Evolutionary conservation across 1,284 basidiomycete species (phyloP).

Genomic region (Irpex sp.): DNA sequence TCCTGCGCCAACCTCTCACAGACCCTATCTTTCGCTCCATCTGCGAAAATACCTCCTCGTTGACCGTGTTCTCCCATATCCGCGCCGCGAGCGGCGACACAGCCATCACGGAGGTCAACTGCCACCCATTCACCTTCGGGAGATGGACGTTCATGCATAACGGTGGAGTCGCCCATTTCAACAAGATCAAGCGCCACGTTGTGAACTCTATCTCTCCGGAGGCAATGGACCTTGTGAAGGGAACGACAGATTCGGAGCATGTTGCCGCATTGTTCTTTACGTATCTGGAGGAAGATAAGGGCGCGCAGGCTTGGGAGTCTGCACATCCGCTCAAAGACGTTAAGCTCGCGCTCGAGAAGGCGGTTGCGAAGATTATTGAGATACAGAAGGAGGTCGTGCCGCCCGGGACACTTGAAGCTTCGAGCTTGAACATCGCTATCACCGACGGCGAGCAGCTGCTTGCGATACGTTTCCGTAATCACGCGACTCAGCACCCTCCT

Average conservation of each 20-base stretch:
- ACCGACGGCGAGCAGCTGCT: conserved; percentile 30
- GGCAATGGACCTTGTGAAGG: conserved; percentile 25
- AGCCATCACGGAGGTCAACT: conserved; percentile 29
- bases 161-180: conserved; percentile 29
- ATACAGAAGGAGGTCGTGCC: conserved; percentile 20
- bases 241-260: conserved; percentile 35
- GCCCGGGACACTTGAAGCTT: conserved; percentile 15
- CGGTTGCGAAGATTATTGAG: conserved; percentile 22
- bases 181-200: conserved; percentile 21
- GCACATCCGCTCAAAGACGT: conserved; percentile 27
- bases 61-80: conserved; percentile 31
- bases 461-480: conserved; percentile 29
- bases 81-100: conserved; percentile 26
- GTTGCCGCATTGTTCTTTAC: conserved; percentile 33
- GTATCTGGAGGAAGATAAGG: conserved; percentile 24
- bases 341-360: conserved; percentile 24
- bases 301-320: conserved; percentile 22
- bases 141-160: conserved; percentile 35
- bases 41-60: conserved; percentile 26
- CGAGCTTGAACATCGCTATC: conserved; percentile 28
- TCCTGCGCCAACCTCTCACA: conserved; percentile 27
- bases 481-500: conserved; percentile 30
- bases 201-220: conserved; percentile 19
- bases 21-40: conserved; percentile 29
- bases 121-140: conserved; percentile 35